phyloP scores from a whole-genome alignment of 1,284 basidiomycete species.

The Papiliotrema laurentii region DNA sequence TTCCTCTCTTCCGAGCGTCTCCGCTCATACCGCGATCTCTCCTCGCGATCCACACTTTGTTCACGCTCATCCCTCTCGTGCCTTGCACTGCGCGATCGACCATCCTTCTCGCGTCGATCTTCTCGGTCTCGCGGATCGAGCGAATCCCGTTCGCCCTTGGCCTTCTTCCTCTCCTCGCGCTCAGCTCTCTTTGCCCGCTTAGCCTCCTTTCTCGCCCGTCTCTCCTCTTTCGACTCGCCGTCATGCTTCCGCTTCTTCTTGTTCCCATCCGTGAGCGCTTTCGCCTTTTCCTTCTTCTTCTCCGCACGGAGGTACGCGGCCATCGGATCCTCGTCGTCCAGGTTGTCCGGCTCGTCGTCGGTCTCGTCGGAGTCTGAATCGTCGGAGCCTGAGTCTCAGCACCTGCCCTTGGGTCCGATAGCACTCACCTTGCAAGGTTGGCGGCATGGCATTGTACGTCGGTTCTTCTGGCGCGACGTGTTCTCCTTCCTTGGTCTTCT shows the following conservation, averaged over 20 bases:
- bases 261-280: constrained; percentile 52
- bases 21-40: not conserved
- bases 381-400: constrained; percentile 11
- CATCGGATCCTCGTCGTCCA: constrained; percentile 98
- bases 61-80: not conserved
- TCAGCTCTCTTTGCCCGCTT: constrained; percentile 46
- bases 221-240: constrained; percentile 73
- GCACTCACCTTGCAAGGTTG: constrained; percentile 60
- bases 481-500: constrained; percentile 79
- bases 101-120: not conserved
- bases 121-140: not conserved
- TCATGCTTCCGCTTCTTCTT: constrained; percentile 56
- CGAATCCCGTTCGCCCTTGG: not conserved
- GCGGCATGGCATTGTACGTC: constrained; percentile 76
- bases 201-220: constrained; percentile 52
- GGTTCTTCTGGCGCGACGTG: constrained; percentile 79
- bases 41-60: not conserved
- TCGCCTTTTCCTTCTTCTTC: constrained; percentile 54
- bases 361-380: constrained; percentile 52
- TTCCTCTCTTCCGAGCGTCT: too few relatives aligned
- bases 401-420: not conserved
- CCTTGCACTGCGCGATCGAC: not conserved
- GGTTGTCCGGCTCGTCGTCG: constrained; percentile 61
- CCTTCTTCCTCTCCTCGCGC: constrained; percentile 14
- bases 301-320: constrained; percentile 66